Evolutionary conservation across 257 asterid genomes (phyloP), one percentile per base, ranked within the genome.

Genomic region (Penstemon barbatus): DNA sequence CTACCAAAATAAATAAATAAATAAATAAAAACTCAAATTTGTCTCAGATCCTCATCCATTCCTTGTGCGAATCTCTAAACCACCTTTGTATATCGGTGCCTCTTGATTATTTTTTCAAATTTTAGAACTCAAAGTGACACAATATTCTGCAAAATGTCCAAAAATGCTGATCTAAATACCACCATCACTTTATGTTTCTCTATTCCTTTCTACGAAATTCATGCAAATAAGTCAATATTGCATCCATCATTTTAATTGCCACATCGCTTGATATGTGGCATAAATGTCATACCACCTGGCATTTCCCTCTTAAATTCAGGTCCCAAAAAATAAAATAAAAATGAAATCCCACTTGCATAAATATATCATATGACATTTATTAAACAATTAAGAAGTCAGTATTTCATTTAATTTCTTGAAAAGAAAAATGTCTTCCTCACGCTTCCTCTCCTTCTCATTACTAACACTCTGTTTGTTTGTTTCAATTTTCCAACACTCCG

Each of bases 251-350:
- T 18, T 38, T 40, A 4, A 71, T 18, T 67, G 83, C 79, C 83
- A 78, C 82, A 41, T 41, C 46, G 50, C 41, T 42, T 48, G 50
- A 60, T 75, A 44, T 61, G 44, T 42, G 66, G 48, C 33, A 25
- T 25, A 25, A 25, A 51, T 8, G 6, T 5, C 42, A 44, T 50
- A 65, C 79, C 77, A 78, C 74, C 6, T 75, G 79, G 71, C 81
- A 63, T 68, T 64, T 68, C 75, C 43, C 39, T 15, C 69, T 45
- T 11, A 62, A 50, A 63, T 48, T 67, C 15, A 4, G 56, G 54
- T 42, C 51, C 25, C 46, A 38, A 38, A 62, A 46, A 49, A 3
- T 19, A 36, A 43, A 51, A 4, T 7, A 6, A n/a, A 55, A 41
- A 50, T 48, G 7, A 36, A 13, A 49, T 8, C 52, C 25, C 61